Base-by-base conservation (phyloP, 371 early-diverging fungal genomes). In the Saksenaea oblongispora region DNA sequence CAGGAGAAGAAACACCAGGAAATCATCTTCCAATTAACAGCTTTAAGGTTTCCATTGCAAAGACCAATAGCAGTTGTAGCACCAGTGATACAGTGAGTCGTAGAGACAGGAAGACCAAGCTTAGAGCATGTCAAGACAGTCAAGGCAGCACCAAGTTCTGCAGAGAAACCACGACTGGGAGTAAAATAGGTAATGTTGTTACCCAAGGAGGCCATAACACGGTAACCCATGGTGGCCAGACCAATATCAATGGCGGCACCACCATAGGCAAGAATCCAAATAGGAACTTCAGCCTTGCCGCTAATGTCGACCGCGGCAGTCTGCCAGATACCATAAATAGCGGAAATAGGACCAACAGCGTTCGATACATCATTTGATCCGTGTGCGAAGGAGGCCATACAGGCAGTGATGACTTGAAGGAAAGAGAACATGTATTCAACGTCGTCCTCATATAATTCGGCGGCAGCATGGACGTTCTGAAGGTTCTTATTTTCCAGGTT, bases 361-460 rank as follows among this genome's bases (percentile, higher is more conserved):
- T 95, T 95, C 61, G 94, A 87, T 9, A 95, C 93, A 72, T 95
- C 95, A 72, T 95, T 95, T 54, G 92, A 89, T 56, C 95, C 95
- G 78, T 95, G 95, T 53, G 93, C 87, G 77, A 95, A 94, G 56
- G 94, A 94, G 18, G 93, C 88, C 58, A 92, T 86, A 63, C 87
- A 82, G n/a, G 95, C 91, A 13, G 95, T 93, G 42, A 92, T 70
- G 65, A 95, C 84, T 76, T 95, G 95, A 36, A 95, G 82, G 74
- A 91, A 89, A 5, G 91, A 88, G 83, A 90, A 95, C 61, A 95
- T 83, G 55, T 87, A 83, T 72, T 95, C 95, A 34, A 92, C 91
- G 60, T 91, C 83, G 63, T 80, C 78, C 65, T 94, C 94, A 62
- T 88, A 94, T 35, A 83, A 77, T 36, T 82, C 76, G 15, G 92